phyloP scores from a whole-genome alignment of 2,329 filamentous ascomycete species.

The Dactylellina cionopaga region DNA sequence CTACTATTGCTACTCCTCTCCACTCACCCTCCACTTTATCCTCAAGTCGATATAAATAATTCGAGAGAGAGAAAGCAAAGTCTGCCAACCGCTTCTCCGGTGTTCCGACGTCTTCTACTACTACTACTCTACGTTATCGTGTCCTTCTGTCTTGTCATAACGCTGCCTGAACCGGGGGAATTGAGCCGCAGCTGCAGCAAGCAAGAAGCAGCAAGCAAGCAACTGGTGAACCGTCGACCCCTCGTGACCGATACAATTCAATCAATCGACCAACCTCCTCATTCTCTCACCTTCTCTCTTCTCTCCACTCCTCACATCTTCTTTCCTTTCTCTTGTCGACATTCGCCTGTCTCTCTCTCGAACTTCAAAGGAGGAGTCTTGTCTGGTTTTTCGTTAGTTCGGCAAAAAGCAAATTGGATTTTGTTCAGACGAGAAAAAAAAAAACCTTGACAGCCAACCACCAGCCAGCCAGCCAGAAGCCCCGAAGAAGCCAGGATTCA shows the following conservation, averaged over 20 bases:
- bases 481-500: neutral
- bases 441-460: neutral
- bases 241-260: too few species aligned
- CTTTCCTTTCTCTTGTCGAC: neutral
- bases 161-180: neutral
- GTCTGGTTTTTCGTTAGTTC: constrained; percentile 9
- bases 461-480: constrained; percentile 1
- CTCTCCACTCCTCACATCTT: neutral
- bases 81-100: neutral
- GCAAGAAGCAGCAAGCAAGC: neutral
- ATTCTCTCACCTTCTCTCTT: neutral
- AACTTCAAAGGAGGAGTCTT: neutral
- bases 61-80: neutral
- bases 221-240: neutral
- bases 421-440: constrained; percentile 15
- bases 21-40: neutral
- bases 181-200: neutral
- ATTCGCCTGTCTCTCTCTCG: neutral
- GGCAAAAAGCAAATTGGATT: constrained; percentile 45
- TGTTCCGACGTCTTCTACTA: neutral
- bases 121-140: too few species aligned
- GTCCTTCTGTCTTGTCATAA: too few species aligned
- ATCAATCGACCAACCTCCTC: neutral
- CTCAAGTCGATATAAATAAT: too few species aligned
- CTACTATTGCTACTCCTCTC: neutral